phyloP scores from a whole-genome alignment of 352 stramenopile species.

The Phytopythium helicoides region DNA sequence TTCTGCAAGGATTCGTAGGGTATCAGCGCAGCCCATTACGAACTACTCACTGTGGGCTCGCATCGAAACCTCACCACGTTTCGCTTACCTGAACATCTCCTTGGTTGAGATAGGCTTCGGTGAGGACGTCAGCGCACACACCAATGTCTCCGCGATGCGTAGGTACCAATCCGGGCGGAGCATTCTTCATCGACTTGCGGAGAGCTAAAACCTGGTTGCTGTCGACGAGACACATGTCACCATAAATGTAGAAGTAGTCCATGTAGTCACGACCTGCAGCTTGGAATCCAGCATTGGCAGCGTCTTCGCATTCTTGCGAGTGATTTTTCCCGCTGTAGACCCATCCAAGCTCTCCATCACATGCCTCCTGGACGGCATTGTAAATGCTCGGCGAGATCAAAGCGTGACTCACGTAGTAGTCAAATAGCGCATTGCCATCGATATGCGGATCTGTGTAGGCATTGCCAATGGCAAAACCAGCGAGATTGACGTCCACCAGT shows the following conservation, averaged over 20 bases:
- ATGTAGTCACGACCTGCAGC: too few relatives aligned
- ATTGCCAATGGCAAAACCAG: constrained; percentile 75
- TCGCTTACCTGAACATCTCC: constrained; percentile 30
- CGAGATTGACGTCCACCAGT: constrained; percentile 42
- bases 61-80: too few relatives aligned
- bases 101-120: constrained; percentile 41
- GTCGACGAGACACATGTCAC: constrained; percentile 56
- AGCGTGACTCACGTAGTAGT: constrained; percentile 77
- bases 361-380: constrained; percentile 45
- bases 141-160: constrained; percentile 49
- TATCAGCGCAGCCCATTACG: too few relatives aligned
- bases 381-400: constrained; percentile 68
- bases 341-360: constrained; percentile 50
- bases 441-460: constrained; percentile 67
- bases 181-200: constrained; percentile 21
- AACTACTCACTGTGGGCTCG: too few relatives aligned
- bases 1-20: too few relatives aligned
- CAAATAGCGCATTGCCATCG: constrained; percentile 66
- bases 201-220: constrained; percentile 46
- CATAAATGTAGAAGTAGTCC: constrained; percentile 76
- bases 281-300: constrained; percentile 34
- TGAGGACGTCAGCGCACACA: constrained; percentile 58
- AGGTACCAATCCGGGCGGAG: constrained; percentile 18
- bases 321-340: constrained; percentile 60
- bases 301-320: constrained; percentile 33